phyloP scores from a whole-genome alignment of 202 grass and related monocot species.

The Digitaria exilis region DNA sequence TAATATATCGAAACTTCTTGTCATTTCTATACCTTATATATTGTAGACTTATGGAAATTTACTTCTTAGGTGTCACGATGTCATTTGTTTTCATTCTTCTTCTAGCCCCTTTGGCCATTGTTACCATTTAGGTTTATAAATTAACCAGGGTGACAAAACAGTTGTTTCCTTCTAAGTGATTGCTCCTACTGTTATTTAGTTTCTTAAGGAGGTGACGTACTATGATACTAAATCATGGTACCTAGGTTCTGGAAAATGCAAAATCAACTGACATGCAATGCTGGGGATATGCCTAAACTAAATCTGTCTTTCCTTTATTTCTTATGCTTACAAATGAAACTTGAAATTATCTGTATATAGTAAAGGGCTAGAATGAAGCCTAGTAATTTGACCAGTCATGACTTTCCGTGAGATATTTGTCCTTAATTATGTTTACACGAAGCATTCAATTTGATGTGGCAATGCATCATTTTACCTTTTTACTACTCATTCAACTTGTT shows the following conservation, averaged over 20 bases:
- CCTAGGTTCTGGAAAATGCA: background rate
- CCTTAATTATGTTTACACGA: background rate
- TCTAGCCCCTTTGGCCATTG: background rate
- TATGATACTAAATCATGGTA: background rate
- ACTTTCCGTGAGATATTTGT: background rate
- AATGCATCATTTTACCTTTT: background rate
- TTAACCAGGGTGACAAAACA: background rate
- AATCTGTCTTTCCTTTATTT: background rate
- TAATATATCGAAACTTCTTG: slow-evolving; percentile 19
- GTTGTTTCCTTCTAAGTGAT: background rate
- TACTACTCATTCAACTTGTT: background rate
- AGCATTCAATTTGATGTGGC: background rate
- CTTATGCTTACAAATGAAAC: background rate
- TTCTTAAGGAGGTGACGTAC: background rate
- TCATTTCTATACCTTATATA: background rate
- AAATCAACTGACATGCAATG: background rate
- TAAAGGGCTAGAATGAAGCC: background rate
- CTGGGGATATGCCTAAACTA: background rate
- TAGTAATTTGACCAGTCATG: background rate
- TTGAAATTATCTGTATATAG: background rate
- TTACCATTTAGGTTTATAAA: background rate
- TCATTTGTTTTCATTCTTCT: background rate
- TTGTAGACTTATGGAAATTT: background rate
- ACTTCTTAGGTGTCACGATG: background rate
- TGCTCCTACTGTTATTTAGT: background rate